These are phyloP conservation scores for Diaporthe citriasiana DNA, from an alignment of 2,329 filamentous ascomycete genomes.

Conservation along the genomic window DNA sequence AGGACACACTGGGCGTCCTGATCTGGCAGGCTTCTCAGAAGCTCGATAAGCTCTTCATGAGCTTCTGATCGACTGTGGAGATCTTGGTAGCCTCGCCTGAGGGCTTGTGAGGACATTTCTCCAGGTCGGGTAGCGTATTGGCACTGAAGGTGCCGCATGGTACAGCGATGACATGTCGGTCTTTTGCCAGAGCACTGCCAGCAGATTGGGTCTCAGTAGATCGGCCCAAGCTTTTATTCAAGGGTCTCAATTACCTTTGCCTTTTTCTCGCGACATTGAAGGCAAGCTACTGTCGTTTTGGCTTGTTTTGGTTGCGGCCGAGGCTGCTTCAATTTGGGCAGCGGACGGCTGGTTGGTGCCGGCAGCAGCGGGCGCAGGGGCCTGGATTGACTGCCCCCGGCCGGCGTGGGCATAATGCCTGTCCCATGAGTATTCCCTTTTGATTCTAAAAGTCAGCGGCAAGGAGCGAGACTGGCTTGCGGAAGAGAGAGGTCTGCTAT, in stretches of 20 bases:
- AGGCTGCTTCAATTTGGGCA: neutral
- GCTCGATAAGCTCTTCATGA: neutral
- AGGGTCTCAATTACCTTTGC: neutral
- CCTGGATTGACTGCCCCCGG: neutral
- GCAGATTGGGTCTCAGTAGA: neutral
- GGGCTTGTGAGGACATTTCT: slow-evolving; percentile 2
- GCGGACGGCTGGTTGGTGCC: neutral
- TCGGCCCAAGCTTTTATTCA: neutral
- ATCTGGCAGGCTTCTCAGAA: neutral
- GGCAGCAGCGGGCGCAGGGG: neutral
- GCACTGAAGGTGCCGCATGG: neutral
- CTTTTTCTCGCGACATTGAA: slow-evolving; percentile 1
- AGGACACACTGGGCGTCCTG: neutral
- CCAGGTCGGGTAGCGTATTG: neutral
- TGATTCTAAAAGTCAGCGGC: no score
- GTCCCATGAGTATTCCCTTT: neutral
- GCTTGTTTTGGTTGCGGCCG: neutral
- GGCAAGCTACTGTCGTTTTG: neutral
- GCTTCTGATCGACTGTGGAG: neutral
- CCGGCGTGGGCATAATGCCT: neutral
- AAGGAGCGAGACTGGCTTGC: neutral
- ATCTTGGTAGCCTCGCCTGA: neutral
- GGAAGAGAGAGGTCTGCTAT: neutral
- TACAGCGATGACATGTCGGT: slow-evolving; percentile 4
- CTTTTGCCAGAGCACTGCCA: slow-evolving; percentile 5